Conservation (phyloP, 2,329 filamentous ascomycete genomes). For the Aspergillus sp. region DNA sequence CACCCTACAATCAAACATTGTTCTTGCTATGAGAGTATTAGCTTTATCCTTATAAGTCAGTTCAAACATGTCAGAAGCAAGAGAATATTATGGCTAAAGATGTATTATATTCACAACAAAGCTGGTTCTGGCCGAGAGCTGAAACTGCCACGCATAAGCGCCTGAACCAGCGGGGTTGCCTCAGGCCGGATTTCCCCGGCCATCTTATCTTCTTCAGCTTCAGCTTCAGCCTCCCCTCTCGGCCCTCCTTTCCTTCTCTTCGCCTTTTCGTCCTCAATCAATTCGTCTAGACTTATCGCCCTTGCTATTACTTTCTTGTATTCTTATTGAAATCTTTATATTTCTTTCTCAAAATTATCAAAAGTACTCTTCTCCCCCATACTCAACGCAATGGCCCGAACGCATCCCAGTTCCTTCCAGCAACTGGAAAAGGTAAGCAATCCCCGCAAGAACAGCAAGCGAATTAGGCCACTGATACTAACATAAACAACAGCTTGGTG, state of each 20-base stretch:
- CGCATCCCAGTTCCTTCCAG: constrained; percentile 14
- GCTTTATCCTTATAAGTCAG: too few relatives aligned
- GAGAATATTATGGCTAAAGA: not conserved
- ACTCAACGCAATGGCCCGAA: constrained; percentile 7
- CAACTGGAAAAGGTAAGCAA: constrained; percentile 15
- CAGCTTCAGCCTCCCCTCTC: not conserved
- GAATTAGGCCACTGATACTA: not conserved
- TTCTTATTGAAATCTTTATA: not conserved
- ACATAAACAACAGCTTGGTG: constrained; percentile 10
- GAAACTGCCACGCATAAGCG: not conserved
- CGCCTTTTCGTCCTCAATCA: not conserved
- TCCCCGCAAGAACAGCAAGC: not conserved
- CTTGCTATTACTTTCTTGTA: not conserved
- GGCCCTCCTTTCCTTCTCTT: not conserved
- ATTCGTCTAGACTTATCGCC: not conserved
- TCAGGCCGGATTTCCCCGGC: not conserved
- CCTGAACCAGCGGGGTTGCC: constrained; percentile 3
- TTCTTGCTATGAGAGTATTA: not conserved
- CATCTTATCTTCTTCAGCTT: not conserved
- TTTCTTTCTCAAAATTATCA: not conserved
- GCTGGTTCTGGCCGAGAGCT: not conserved
- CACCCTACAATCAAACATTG: not conserved
- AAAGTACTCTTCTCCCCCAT: not conserved
- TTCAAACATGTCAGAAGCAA: too few relatives aligned
- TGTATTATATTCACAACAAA: not conserved